Conservation (phyloP, 257 asterid species). For the Ilex aquifolium region DNA sequence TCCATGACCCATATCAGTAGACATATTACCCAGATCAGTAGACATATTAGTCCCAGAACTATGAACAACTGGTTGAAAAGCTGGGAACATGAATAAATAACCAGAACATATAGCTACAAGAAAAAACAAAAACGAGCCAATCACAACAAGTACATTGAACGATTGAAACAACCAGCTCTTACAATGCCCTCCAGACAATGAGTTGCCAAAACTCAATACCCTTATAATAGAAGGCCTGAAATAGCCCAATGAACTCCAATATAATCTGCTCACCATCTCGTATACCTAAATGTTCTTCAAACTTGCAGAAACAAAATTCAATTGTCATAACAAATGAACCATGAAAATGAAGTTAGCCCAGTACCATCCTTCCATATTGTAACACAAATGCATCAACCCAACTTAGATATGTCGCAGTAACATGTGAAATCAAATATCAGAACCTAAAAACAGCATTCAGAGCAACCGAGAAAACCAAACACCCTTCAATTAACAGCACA, state of each 20-base stretch:
- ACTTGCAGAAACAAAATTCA: constrained; percentile 1
- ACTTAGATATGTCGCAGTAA: no score
- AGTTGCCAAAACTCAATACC: constrained; percentile 37
- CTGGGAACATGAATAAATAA: constrained; percentile 43
- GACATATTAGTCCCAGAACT: constrained; percentile 11
- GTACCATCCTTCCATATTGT: no score
- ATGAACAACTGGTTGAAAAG: constrained; percentile 32
- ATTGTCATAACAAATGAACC: constrained; percentile 14
- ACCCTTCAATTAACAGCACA: neutral
- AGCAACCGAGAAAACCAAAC: no score
- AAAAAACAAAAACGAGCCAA: constrained; percentile 57
- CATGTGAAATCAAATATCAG: no score
- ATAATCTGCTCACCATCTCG: constrained; percentile 29
- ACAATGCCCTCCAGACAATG: constrained; percentile 27
- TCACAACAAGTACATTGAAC: constrained; percentile 45
- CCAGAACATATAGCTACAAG: constrained; percentile 59
- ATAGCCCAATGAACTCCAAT: constrained; percentile 27
- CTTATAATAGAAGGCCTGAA: constrained; percentile 33
- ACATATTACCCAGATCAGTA: neutral
- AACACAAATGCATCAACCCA: no score
- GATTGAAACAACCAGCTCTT: constrained; percentile 57
- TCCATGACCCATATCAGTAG: constrained; percentile 14
- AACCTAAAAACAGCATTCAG: no score
- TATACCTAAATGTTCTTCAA: neutral
- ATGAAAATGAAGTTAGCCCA: no score